Evolutionary conservation across 2,329 filamentous ascomycete species (phyloP).

Genomic region (Didymosphaeria variabile): DNA sequence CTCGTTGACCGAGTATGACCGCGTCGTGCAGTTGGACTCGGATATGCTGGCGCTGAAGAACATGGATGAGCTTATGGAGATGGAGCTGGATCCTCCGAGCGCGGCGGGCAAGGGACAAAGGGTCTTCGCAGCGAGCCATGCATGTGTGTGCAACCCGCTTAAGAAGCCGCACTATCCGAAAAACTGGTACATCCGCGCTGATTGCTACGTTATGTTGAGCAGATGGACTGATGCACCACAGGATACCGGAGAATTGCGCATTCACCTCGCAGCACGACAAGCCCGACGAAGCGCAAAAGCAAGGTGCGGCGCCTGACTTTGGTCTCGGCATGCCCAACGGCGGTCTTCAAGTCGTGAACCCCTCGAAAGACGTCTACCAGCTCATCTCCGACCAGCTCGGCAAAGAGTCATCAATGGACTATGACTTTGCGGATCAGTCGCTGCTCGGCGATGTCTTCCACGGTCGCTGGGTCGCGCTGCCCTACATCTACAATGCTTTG

Average conservation of each 20-base stretch:
- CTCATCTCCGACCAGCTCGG: conserved; percentile 59
- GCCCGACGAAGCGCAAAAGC: conserved; percentile 61
- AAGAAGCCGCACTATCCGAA: conserved; percentile 79
- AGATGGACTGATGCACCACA: conserved; percentile 22
- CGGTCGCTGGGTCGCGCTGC: conserved; percentile 66
- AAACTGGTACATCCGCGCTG: conserved; percentile 65
- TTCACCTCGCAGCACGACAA: conserved; percentile 66
- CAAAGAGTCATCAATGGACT: conserved; percentile 57
- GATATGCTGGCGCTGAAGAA: conserved; percentile 86
- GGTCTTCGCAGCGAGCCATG: conserved; percentile 85
- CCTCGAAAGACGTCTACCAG: conserved; percentile 62
- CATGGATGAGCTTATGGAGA: conserved; percentile 93
- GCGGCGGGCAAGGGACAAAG: conserved; percentile 63
- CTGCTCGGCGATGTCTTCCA: conserved; percentile 66
- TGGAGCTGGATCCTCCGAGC: conserved; percentile 71
- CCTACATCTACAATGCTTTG: conserved; percentile 69
- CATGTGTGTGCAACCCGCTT: conserved; percentile 86
- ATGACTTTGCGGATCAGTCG: conserved; percentile 69
- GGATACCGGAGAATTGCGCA: conserved; percentile 67
- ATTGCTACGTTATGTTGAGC: too few relatives aligned
- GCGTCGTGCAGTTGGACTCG: conserved; percentile 84
- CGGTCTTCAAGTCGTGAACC: conserved; percentile 69
- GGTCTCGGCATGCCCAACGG: conserved; percentile 69
- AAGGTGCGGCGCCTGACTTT: conserved; percentile 59
- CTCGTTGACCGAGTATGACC: conserved; percentile 76